Conservation (phyloP, 2,329 filamentous ascomycete genomes). For the Mariannaea elegans region DNA sequence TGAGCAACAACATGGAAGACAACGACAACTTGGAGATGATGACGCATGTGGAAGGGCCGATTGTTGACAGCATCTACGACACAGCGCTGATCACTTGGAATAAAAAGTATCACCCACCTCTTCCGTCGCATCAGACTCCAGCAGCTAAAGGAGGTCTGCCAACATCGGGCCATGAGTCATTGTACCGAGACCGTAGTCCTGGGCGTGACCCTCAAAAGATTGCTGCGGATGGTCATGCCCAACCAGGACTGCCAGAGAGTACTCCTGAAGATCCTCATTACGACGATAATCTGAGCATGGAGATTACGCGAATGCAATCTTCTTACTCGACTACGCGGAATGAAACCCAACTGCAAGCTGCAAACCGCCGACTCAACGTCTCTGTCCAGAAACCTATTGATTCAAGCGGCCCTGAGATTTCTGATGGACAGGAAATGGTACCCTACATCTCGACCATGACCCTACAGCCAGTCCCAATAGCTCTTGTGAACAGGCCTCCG, state of each 20-base stretch:
- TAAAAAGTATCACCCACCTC: constrained; percentile 54
- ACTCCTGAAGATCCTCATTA: constrained; percentile 69
- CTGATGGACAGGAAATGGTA: constrained; percentile 66
- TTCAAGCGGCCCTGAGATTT: constrained; percentile 62
- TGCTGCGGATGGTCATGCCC: neutral
- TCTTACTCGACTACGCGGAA: constrained; percentile 57
- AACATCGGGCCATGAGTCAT: constrained; percentile 1
- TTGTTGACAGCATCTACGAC: constrained; percentile 81
- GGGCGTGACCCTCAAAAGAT: neutral
- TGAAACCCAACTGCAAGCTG: constrained; percentile 65
- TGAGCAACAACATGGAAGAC: constrained; percentile 82
- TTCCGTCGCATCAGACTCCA: constrained; percentile 12
- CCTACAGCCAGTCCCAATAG: constrained; percentile 72
- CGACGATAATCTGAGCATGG: constrained; percentile 66
- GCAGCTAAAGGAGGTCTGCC: constrained; percentile 7
- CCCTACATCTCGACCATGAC: constrained; percentile 63
- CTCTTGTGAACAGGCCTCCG: constrained; percentile 74
- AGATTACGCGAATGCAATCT: constrained; percentile 69
- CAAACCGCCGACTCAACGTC: constrained; percentile 73
- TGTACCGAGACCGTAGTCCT: neutral
- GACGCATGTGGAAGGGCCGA: constrained; percentile 77
- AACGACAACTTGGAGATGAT: constrained; percentile 88
- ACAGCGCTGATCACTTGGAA: constrained; percentile 78
- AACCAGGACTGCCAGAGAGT: constrained; percentile 59
- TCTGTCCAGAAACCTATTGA: constrained; percentile 60